phyloP scores from a whole-genome alignment of 805 yeast genomes.

The Yamadazyma insecticola region DNA sequence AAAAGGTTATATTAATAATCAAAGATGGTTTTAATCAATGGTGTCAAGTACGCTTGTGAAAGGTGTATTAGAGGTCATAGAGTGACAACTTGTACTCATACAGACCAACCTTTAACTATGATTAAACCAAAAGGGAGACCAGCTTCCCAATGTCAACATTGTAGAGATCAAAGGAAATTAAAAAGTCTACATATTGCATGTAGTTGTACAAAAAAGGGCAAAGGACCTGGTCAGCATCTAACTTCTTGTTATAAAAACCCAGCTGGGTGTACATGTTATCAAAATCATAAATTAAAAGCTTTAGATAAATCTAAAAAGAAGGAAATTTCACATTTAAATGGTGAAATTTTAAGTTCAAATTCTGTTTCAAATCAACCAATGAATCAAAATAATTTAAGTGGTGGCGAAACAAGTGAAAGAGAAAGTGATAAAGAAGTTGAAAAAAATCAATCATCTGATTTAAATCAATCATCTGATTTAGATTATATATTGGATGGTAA shows the following conservation, averaged over 20 bases:
- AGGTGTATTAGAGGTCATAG: constrained; percentile 95
- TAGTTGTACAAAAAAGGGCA: constrained; percentile 57
- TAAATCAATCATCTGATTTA: constrained; percentile 1
- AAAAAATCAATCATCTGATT: not conserved
- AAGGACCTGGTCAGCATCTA: constrained; percentile 33
- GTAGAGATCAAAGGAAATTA: constrained; percentile 67
- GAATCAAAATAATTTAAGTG: no score
- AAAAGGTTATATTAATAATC: constrained; percentile 1
- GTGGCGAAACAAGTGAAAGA: no score
- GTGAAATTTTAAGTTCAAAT: not conserved
- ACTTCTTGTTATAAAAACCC: constrained; percentile 36
- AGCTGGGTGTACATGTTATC: constrained; percentile 36
- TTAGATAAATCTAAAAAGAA: constrained; percentile 5
- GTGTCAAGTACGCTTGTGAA: constrained; percentile 94
- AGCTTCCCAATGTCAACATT: constrained; percentile 83
- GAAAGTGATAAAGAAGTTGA: not conserved
- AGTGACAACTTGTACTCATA: constrained; percentile 89
- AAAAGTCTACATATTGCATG: constrained; percentile 68
- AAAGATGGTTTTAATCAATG: constrained; percentile 82
- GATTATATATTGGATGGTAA: not conserved
- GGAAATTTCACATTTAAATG: constrained; percentile 2
- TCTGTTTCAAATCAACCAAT: not conserved
- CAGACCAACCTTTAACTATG: constrained; percentile 85
- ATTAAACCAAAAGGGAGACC: constrained; percentile 98
- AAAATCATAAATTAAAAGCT: constrained; percentile 11